A percentile compares a stretch with the other conserved stretches of the same genome.
These are phyloP conservation scores for Cyanidium caldarium DNA, from an alignment of 23 red algal genomes.

Conservation along the genomic window DNA sequence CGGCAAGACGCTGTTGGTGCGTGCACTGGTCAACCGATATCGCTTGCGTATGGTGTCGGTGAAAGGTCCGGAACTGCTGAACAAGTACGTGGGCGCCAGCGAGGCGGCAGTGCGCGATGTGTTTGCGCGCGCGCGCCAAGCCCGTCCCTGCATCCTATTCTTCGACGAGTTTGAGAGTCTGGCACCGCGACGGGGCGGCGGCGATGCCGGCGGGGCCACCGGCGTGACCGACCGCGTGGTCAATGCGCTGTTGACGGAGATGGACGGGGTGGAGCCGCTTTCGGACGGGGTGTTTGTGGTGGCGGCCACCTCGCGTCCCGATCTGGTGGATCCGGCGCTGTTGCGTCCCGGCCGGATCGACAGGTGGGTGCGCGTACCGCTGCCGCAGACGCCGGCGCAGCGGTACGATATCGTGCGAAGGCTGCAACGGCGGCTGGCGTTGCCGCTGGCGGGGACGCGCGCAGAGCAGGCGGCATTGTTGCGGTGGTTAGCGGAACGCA, in stretches of 20 bases:
- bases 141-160: slow-evolving; percentile 27
- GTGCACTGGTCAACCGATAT: slow-evolving; percentile 27
- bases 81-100: slow-evolving; percentile 43
- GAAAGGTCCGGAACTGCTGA: slow-evolving; percentile 34
- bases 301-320: slow-evolving; percentile 68
- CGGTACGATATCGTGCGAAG: neutral
- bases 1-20: slow-evolving; percentile 66
- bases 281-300: slow-evolving; percentile 55
- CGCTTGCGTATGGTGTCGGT: slow-evolving; percentile 8
- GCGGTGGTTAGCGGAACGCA: neutral
- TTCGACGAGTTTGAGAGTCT: slow-evolving; percentile 38
- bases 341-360: slow-evolving; percentile 72
- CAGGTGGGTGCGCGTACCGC: slow-evolving; percentile 43
- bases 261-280: slow-evolving; percentile 34
- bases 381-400: slow-evolving; percentile 14
- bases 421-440: too few species aligned
- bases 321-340: slow-evolving; percentile 78
- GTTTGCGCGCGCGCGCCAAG: slow-evolving; percentile 12
- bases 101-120: slow-evolving; percentile 25
- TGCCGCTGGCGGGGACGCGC: too few species aligned
- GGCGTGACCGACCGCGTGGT: slow-evolving; percentile 33
- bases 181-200: slow-evolving; percentile 17
- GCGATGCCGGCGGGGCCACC: slow-evolving; percentile 5
- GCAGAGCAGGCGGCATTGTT: too few species aligned
- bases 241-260: slow-evolving; percentile 20